Base-by-base conservation (phyloP, 768 basidiomycete genomes). In the Boletus sensibilis region DNA sequence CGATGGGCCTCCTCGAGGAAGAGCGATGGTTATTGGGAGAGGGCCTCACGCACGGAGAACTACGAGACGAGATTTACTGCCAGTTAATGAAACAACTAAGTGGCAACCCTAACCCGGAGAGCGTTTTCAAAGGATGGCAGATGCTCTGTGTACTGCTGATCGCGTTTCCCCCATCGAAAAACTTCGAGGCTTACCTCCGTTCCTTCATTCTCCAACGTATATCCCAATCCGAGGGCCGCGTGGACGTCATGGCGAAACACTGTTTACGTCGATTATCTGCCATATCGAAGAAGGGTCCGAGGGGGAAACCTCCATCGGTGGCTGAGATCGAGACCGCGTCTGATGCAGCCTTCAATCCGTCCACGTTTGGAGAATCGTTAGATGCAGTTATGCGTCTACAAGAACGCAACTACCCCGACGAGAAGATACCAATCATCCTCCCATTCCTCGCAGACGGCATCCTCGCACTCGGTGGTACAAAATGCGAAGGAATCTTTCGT, bases 301-400 rank as follows among this genome's bases (percentile, higher is more conserved):
- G 91, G 61, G 92, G 93, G 2, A 93, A 92, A 66, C 81, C 91
- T 1, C 90, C 94, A 3, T 83, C 85, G 2, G 74, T 84, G 23
- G 79, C 86, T 11, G 95, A 98, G 74, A 96, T 98, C 54, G 94
- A 96, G 75, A 92, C 88, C 2, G 94, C 94, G 21, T 88, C 90
- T 84, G 92, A 94, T 64, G 93, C 94, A 27, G 94, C 95, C 9
- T 98, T 97, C 75, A 90, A 94, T 60, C 93, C 94, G 0, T 94
- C 92, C 1, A 94, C 90, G 1, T 98, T 97, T 65, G 93, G 94
- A 14, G 93, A 95, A 75, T 87, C 91, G 0, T 78, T 98, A 13
- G 90, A 90, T 59, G 85, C 85, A 25, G 89, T 93, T 57, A 87
- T 90, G 73, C 79, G 88, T 43, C 76, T 94, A 11, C 94, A 97